These are phyloP conservation scores for Aspergillus quadrilineatus DNA, from an alignment of 2,329 filamentous ascomycete genomes.

Conservation along the genomic window DNA sequence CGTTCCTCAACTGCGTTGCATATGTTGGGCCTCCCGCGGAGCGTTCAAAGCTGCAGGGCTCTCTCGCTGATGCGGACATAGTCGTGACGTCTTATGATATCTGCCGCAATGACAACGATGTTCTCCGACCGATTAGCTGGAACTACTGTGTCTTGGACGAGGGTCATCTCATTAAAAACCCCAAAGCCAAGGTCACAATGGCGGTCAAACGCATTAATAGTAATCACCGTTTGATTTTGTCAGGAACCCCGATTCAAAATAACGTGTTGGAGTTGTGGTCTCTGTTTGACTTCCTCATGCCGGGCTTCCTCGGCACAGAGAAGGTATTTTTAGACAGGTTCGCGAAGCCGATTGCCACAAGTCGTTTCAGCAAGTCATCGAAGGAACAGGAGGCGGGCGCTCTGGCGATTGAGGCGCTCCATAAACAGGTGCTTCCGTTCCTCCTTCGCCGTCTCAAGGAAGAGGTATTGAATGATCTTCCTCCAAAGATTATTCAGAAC, in stretches of 20 bases:
- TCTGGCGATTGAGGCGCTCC: constrained; percentile 92
- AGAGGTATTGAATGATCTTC: constrained; percentile 92
- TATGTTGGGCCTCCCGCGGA: constrained; percentile 89
- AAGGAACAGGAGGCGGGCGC: constrained; percentile 98
- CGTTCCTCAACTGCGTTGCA: constrained; percentile 83
- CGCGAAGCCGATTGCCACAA: constrained; percentile 90
- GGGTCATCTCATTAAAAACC: constrained; percentile 98
- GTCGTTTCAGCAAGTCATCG: constrained; percentile 92
- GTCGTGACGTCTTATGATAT: constrained; percentile 98
- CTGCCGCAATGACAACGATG: constrained; percentile 89
- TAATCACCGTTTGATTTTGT: constrained; percentile 94
- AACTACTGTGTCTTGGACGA: constrained; percentile 98
- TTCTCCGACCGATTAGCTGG: constrained; percentile 81
- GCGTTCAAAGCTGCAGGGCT: constrained; percentile 67
- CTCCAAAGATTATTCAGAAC: constrained; percentile 97
- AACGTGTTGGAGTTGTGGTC: constrained; percentile 98
- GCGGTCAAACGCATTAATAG: constrained; percentile 87
- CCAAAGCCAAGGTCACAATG: constrained; percentile 90
- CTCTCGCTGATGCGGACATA: constrained; percentile 77
- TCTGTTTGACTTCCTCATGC: constrained; percentile 98
- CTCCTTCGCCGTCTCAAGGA: constrained; percentile 93
- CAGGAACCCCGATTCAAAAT: constrained; percentile 95
- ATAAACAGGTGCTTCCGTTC: constrained; percentile 98
- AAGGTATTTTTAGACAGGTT: constrained; percentile 97
- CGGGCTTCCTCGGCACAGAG: constrained; percentile 91